Base-by-base conservation (phyloP, 1,284 basidiomycete genomes). In the Ustilago sp. region DNA sequence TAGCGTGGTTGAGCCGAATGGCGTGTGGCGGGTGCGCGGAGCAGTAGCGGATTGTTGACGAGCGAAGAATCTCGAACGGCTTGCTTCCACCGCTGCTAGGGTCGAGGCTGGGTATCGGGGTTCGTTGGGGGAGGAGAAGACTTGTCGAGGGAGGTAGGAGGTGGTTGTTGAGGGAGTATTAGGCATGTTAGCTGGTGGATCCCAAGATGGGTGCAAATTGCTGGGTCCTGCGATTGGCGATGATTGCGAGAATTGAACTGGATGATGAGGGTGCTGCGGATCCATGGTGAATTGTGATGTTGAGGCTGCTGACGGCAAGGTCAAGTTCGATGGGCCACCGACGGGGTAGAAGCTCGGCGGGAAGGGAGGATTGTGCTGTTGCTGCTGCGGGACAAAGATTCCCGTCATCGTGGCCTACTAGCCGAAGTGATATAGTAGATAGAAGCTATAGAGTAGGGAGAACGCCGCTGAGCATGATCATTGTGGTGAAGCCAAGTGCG, bases 81-180 rank as follows among this genome's bases (percentile, higher is more conserved):
- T 68, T 4, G 62, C 64, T 35, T 68, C 62, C 13, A 76, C 68
- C 3, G 68, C 65, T 0, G 68, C 68, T 13, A 65, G 38, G 6
- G 74, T 76, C 15, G 68, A 68, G 19, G 61, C 74, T 13, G 74
- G 74, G n/a, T 76, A 76, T 2, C 36, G 34, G 43, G 39, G 39
- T 4, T 41, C 61, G 5, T 50, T 50, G 1, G 74, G 66, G 23
- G 74, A 76, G 8, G 68, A 76, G 41, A 71, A 68, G 23, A 59
- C 51, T 36, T 72, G 68, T 7, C 48, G 50, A 3, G 74, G 65
- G 0, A 76, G 68, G n/a, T 47, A 62, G 7, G 31, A 43, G 7
- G 35, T 15, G 7, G 35, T 15, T 12, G n/a, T 12, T 6, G 51
- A 9, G 31, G 28, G 39, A 8, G 38, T 38, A 59, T 9, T n/a